Evolutionary conservation across 2,329 filamentous ascomycete genomes (phyloP).

Genomic region (Pseudogymnoascus sp.): DNA sequence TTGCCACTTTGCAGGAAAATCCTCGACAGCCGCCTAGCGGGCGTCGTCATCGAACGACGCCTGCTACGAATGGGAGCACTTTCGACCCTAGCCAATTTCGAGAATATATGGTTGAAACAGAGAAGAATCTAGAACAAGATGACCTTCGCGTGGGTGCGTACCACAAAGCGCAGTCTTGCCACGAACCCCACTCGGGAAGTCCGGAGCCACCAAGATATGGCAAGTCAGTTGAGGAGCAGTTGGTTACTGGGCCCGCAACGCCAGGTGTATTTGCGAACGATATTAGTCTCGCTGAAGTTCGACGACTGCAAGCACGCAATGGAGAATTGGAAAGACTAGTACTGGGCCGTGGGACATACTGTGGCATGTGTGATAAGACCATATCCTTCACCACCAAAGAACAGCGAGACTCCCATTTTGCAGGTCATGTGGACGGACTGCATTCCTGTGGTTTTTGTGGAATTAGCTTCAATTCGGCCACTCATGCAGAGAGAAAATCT

Average conservation of each 20-base stretch:
- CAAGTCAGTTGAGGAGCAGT: background rate
- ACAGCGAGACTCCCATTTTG: background rate
- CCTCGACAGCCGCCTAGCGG: background rate
- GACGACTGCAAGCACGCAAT: background rate
- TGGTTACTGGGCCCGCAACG: background rate
- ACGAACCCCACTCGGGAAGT: background rate
- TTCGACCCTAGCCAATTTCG: background rate
- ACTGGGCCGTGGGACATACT: background rate
- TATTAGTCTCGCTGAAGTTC: background rate
- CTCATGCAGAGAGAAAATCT: background rate
- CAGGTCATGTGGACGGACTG: background rate
- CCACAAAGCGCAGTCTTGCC: background rate
- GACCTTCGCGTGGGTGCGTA: background rate
- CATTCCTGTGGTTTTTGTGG: slow-evolving; percentile 2
- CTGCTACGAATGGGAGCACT: background rate
- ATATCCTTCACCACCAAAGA: background rate
- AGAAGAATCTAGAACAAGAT: background rate
- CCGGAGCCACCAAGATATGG: background rate
- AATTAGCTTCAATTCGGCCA: background rate
- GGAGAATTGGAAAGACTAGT: background rate
- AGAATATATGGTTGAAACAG: slow-evolving; percentile 1
- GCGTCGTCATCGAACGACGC: background rate
- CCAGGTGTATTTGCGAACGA: background rate
- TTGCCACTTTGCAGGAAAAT: background rate
- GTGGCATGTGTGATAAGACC: slow-evolving; percentile 2